Conservation (phyloP, 1,284 basidiomycete species). For the Coniferiporia sulphurascens region DNA sequence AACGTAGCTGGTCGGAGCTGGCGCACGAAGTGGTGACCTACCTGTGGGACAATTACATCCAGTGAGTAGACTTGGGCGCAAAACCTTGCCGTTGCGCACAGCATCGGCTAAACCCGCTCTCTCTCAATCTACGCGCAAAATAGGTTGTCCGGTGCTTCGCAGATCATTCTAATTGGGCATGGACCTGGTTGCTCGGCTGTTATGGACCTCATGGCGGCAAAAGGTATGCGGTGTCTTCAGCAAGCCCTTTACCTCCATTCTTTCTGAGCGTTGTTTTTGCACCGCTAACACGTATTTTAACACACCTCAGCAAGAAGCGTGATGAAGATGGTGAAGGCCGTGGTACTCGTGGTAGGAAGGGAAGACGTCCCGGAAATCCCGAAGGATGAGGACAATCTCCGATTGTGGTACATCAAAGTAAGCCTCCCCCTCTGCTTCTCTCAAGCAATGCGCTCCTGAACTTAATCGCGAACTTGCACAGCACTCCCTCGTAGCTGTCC, state of each 20-base stretch:
- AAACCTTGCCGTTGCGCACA: neutral
- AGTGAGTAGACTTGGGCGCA: constrained; percentile 43
- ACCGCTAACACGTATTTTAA: neutral
- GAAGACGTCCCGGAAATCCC: constrained; percentile 52
- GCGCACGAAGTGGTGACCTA: constrained; percentile 68
- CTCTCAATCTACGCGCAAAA: neutral
- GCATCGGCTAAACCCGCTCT: neutral
- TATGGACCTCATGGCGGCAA: constrained; percentile 65
- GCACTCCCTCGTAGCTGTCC: constrained; percentile 65
- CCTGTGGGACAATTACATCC: constrained; percentile 93
- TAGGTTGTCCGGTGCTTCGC: constrained; percentile 68
- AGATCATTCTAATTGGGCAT: constrained; percentile 82
- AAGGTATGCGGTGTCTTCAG: constrained; percentile 45
- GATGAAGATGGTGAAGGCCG: constrained; percentile 57
- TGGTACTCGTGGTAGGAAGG: constrained; percentile 75
- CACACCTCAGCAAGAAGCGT: constrained; percentile 41
- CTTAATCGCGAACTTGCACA: constrained; percentile 26
- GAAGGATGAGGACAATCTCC: constrained; percentile 44
- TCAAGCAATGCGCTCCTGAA: constrained; percentile 16
- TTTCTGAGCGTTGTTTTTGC: neutral
- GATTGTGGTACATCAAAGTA: constrained; percentile 64
- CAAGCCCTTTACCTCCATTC: neutral
- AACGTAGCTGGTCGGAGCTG: constrained; percentile 38
- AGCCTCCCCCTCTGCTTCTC: constrained; percentile 8
- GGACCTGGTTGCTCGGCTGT: constrained; percentile 77